Percentiles rank a stretch among this genome's conserved stretches.
Conservation (phyloP, 169 alveolate species). For the Cryptosporidium muris region DNA sequence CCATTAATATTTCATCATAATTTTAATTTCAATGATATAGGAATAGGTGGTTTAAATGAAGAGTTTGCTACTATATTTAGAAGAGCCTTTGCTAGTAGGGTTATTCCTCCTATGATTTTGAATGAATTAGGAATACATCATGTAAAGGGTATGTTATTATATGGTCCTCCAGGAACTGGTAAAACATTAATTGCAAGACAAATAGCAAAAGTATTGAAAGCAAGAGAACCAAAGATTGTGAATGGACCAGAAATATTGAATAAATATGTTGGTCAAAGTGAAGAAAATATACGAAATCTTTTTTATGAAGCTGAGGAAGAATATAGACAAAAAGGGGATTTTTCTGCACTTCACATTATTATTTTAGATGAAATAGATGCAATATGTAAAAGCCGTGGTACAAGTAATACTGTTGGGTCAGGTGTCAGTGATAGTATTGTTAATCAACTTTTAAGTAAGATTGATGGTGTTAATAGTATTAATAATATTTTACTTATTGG, state of each 20-base stretch:
- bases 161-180: conserved; percentile 99
- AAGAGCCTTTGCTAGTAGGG: conserved; percentile 98
- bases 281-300: conserved; percentile 96
- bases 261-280: conserved; percentile 98
- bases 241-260: conserved; percentile 92
- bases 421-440: conserved; percentile 98
- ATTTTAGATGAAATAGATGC: conserved; percentile 99
- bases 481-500: conserved; percentile 97
- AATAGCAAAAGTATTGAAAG: conserved; percentile 94
- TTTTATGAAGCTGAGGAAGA: conserved; percentile 98
- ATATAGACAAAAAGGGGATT: conserved; percentile 91
- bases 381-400: conserved; percentile 97
- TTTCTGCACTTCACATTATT: conserved; percentile 95
- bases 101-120: conserved; percentile 95
- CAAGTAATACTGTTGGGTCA: conserved; percentile 86
- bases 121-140: conserved; percentile 97
- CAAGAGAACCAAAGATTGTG: conserved; percentile 93
- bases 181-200: conserved; percentile 99
- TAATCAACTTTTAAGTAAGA: conserved; percentile 96
- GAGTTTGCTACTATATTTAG: conserved; percentile 98
- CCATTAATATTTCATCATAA: conserved; percentile 82
- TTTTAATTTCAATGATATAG: conserved; percentile 90
- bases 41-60: conserved; percentile 92
- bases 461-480: conserved; percentile 99
- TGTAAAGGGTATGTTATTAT: conserved; percentile 95